A percentile compares a stretch with the other conserved stretches of the same genome.
phyloP scores from a whole-genome alignment of 805 yeast species.

The Teunomyces stri region DNA sequence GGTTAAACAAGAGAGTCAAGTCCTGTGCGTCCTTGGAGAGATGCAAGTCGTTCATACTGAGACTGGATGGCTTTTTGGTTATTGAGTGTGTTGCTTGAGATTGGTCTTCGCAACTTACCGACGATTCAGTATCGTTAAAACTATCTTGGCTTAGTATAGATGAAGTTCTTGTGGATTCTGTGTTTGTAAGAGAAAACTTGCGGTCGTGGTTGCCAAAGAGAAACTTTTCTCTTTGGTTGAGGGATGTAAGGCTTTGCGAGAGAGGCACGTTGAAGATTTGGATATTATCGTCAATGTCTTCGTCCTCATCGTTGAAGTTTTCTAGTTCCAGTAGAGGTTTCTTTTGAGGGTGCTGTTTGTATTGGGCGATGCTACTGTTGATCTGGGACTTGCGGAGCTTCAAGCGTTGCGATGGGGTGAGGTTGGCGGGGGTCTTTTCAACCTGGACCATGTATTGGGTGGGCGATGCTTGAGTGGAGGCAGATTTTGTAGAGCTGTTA shows the following conservation, averaged over 20 bases:
- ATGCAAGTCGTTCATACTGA: conserved; percentile 12
- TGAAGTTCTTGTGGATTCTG: conserved; percentile 44
- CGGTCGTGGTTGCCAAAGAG: conserved; percentile 20
- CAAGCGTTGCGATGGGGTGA: conserved; percentile 32
- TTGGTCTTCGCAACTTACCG: conserved; percentile 8
- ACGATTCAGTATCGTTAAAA: conserved; percentile 13
- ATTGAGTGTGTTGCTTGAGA: neutral
- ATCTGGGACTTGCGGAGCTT: conserved; percentile 23
- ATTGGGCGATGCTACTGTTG: conserved; percentile 21
- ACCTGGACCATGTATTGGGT: conserved; percentile 18
- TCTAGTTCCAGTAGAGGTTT: neutral
- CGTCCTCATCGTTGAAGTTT: conserved; percentile 6
- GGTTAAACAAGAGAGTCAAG: conserved; percentile 26
- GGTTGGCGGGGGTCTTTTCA: conserved; percentile 21
- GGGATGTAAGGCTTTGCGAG: conserved; percentile 49
- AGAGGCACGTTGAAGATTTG: conserved; percentile 65
- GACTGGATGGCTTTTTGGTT: neutral
- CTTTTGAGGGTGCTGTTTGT: conserved; percentile 10
- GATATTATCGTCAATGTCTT: conserved; percentile 47
- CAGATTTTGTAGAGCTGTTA: conserved; percentile 5
- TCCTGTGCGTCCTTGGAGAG: conserved; percentile 35
- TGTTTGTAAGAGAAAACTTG: conserved; percentile 17
- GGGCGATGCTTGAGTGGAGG: conserved; percentile 1
- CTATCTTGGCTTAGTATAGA: conserved; percentile 41
- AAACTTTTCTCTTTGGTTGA: conserved; percentile 34